phyloP scores from a whole-genome alignment of 306 rosid species.

The Lathyrus tuberosus region DNA sequence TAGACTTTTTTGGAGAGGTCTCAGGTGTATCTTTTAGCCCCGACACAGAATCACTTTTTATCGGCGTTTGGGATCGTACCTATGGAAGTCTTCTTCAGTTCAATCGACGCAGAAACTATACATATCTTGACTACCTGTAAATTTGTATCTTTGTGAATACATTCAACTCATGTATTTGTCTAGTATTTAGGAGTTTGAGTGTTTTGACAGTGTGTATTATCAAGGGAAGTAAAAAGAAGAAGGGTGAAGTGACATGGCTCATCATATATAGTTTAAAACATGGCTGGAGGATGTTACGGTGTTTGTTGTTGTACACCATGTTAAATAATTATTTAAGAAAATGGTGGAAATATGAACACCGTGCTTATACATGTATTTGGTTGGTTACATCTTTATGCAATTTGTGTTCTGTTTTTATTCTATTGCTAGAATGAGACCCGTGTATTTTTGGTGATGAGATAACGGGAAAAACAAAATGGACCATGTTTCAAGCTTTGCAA shows the following conservation, averaged over 20 bases:
- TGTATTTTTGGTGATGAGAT: too few relatives aligned
- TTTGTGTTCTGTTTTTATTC: background rate
- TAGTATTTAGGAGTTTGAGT: constrained; percentile 40
- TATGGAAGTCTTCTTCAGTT: constrained; percentile 89
- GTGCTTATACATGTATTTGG: background rate
- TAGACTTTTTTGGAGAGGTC: constrained; percentile 88
- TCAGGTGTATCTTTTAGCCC: constrained; percentile 96
- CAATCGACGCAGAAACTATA: constrained; percentile 60
- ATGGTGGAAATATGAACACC: constrained; percentile 6
- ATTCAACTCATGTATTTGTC: constrained; percentile 33
- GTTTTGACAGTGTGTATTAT: constrained; percentile 40
- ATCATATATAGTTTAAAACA: constrained; percentile 24
- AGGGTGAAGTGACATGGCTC: constrained; percentile 32
- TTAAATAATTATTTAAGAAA: constrained; percentile 23
- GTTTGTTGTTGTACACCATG: constrained; percentile 46
- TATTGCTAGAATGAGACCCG: background rate
- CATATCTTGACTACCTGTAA: constrained; percentile 68
- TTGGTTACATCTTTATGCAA: background rate
- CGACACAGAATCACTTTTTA: constrained; percentile 79
- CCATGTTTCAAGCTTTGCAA: too few relatives aligned
- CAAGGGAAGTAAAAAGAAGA: constrained; percentile 25
- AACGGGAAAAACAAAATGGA: too few relatives aligned
- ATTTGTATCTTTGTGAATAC: constrained; percentile 47
- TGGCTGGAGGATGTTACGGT: constrained; percentile 39
- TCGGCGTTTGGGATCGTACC: constrained; percentile 87